phyloP scores from a whole-genome alignment of 371 early-diverging fungal species.

The Sporodiniella umbellata region DNA sequence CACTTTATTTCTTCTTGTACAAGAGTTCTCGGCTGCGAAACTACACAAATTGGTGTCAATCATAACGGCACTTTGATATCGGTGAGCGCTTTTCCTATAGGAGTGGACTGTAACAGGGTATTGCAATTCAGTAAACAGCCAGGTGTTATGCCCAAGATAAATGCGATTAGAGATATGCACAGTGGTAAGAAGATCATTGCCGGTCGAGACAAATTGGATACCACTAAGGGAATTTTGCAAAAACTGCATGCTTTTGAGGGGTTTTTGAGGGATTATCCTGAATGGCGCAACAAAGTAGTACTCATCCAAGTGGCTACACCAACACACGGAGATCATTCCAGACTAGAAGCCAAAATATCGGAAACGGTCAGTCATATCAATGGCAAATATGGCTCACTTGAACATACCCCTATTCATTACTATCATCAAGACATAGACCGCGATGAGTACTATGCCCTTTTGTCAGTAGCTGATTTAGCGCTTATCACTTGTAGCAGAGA shows the following conservation, averaged over 20 bases:
- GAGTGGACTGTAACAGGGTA: conserved; percentile 85
- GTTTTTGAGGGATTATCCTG: conserved; percentile 86
- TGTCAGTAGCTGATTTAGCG: conserved; percentile 94
- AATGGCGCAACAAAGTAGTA: conserved; percentile 88
- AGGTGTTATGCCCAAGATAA: conserved; percentile 70
- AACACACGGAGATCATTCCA: conserved; percentile 55
- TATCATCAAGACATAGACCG: conserved; percentile 94
- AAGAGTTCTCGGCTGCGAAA: conserved; percentile 89
- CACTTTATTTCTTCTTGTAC: conserved; percentile 95
- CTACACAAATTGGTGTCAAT: conserved; percentile 82
- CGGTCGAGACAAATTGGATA: conserved; percentile 98
- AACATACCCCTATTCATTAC: conserved; percentile 93
- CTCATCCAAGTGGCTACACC: conserved; percentile 81
- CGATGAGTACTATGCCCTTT: conserved; percentile 94
- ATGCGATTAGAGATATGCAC: conserved; percentile 82
- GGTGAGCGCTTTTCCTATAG: conserved; percentile 96
- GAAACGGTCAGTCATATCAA: conserved; percentile 94
- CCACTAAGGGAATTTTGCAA: conserved; percentile 97
- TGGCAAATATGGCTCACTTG: conserved; percentile 90
- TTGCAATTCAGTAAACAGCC: conserved; percentile 45
- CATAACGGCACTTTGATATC: conserved; percentile 71
- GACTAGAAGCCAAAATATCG: conserved; percentile 83
- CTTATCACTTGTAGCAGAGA: conserved; percentile 97
- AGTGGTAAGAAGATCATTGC: conserved; percentile 93
- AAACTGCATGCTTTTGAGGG: conserved; percentile 93